These are phyloP conservation scores for Eutrema heterophyllum DNA, from an alignment of 345 rosid genomes.

Conservation along the genomic window DNA sequence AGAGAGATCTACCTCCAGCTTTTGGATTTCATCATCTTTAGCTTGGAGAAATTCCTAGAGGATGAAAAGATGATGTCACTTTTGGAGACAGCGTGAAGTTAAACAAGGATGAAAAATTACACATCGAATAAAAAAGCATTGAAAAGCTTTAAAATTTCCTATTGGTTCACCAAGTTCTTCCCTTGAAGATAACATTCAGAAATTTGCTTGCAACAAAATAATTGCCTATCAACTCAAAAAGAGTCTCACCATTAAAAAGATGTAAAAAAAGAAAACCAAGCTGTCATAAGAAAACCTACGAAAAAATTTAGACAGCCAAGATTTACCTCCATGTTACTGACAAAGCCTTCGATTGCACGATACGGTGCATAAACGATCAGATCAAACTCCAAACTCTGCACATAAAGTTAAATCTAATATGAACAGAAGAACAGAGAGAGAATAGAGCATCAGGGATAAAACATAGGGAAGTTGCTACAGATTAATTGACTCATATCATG, in stretches of 20 bases:
- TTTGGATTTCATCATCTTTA: constrained; percentile 49
- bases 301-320: background rate
- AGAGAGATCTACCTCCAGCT: constrained; percentile 49
- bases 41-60: constrained; percentile 57
- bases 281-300: background rate
- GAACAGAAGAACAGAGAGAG: background rate
- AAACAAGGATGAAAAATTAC: background rate
- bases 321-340: constrained; percentile 65
- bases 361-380: constrained; percentile 94
- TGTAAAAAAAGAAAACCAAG: background rate
- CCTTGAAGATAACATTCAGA: background rate
- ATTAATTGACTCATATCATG: constrained; percentile 32
- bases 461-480: constrained; percentile 8
- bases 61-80: constrained; percentile 19
- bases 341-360: constrained; percentile 90
- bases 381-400: constrained; percentile 95
- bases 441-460: background rate
- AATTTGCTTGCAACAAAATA: background rate
- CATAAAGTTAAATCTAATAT: constrained; percentile 7
- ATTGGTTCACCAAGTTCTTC: background rate
- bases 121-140: background rate
- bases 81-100: background rate
- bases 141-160: background rate
- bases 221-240: background rate
- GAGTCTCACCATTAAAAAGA: background rate